Conservation (phyloP, 1,284 basidiomycete genomes). For the Rhodotorula sp. region DNA sequence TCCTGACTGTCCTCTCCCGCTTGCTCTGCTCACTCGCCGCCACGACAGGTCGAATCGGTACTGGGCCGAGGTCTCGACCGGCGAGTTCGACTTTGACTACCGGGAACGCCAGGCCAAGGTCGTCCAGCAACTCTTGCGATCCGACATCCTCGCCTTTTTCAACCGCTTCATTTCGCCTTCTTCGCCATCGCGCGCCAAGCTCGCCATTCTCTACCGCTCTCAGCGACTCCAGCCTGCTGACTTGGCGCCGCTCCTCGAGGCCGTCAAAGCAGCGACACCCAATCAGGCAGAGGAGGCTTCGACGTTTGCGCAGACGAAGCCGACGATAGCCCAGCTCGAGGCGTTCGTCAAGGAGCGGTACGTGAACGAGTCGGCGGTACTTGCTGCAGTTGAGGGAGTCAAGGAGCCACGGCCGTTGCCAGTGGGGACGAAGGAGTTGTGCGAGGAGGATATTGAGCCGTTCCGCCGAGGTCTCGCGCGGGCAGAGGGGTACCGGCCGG, state of each 20-base stretch:
- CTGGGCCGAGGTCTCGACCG: conserved; percentile 68
- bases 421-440: conserved; percentile 14
- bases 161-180: conserved; percentile 32
- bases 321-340: conserved; percentile 17
- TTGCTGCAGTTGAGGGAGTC: background rate
- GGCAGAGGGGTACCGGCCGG: conserved; percentile 12
- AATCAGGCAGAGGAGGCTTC: background rate
- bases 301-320: conserved; percentile 16
- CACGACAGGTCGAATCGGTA: conserved; percentile 54
- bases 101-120: conserved; percentile 62
- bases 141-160: conserved; percentile 68
- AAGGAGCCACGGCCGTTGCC: background rate
- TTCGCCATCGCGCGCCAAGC: conserved; percentile 30
- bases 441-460: conserved; percentile 7
- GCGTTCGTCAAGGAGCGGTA: background rate
- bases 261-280: background rate
- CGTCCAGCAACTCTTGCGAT: conserved; percentile 66
- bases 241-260: conserved; percentile 2
- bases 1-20: background rate
- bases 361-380: background rate
- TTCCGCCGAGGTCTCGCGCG: conserved; percentile 15
- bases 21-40: background rate
- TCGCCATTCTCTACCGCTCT: conserved; percentile 43
- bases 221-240: conserved; percentile 38
- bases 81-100: conserved; percentile 68